These are phyloP conservation scores for Apiospora aurea DNA, from an alignment of 2,329 filamentous ascomycete genomes.

Conservation along the genomic window DNA sequence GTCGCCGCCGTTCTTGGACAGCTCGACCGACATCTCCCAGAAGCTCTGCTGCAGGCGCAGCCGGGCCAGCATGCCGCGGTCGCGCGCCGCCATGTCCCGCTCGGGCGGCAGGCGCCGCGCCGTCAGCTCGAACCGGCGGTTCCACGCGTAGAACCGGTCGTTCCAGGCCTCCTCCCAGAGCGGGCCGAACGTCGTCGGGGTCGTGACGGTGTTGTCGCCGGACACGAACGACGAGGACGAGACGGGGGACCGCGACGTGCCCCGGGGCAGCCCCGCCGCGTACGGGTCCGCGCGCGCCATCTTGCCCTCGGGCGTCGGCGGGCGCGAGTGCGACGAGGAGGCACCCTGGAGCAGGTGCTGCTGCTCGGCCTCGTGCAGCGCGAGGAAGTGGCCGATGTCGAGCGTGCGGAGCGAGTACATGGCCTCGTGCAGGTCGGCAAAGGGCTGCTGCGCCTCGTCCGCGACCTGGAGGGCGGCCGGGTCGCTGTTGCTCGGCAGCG, in stretches of 20 bases:
- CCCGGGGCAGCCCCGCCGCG: neutral
- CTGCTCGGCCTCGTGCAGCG: neutral
- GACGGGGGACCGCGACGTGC: neutral
- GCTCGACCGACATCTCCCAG: neutral
- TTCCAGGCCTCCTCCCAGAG: slow-evolving; percentile 12
- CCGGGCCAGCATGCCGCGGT: neutral
- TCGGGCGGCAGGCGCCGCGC: neutral
- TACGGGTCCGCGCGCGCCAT: neutral
- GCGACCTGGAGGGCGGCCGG: neutral
- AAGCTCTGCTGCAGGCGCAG: slow-evolving; percentile 15
- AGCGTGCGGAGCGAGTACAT: neutral
- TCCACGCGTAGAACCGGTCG: slow-evolving; percentile 3
- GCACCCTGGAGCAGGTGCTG: too few relatives aligned
- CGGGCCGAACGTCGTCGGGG: neutral
- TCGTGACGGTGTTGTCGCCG: neutral
- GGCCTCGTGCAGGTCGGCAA: slow-evolving; percentile 14
- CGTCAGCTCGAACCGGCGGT: neutral
- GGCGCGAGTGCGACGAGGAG: neutral
- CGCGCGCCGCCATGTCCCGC: neutral
- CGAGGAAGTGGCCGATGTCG: neutral
- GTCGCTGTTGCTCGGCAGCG: neutral
- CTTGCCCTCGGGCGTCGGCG: neutral
- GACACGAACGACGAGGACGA: too few relatives aligned
- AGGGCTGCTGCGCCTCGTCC: neutral
- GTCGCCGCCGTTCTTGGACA: neutral